Evolutionary conservation across 129 eudicot species (phyloP).

Genomic region (Flaveria ramosissima): DNA sequence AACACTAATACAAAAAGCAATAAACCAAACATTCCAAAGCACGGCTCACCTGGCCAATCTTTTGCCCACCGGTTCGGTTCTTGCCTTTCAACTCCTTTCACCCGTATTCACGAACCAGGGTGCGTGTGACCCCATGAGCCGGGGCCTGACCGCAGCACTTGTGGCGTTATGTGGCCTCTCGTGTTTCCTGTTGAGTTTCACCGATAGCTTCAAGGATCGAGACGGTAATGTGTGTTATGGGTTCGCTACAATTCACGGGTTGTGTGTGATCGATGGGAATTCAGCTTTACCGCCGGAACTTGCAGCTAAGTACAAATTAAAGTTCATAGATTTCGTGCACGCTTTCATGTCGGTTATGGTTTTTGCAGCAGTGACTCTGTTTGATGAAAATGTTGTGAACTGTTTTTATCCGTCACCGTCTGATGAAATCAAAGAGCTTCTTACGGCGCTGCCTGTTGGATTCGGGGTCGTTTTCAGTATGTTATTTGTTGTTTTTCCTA

Average conservation of each 20-base stretch:
- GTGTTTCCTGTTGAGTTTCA: conserved; percentile 62
- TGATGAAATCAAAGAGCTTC: conserved; percentile 57
- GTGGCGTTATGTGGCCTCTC: conserved; percentile 71
- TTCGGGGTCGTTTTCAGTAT: conserved; percentile 76
- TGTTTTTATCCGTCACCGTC: conserved; percentile 87
- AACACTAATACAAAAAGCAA: conserved; percentile 67
- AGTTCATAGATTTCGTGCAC: conserved; percentile 70
- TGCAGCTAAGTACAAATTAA: conserved; percentile 56
- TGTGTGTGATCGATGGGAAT: conserved; percentile 89
- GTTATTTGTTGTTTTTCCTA: conserved; percentile 78
- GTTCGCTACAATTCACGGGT: conserved; percentile 60
- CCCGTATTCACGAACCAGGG: conserved; percentile 82
- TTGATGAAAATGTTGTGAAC: conserved; percentile 76
- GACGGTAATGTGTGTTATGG: conserved; percentile 72
- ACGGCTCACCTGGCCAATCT: conserved; percentile 80
- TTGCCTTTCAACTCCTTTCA: conserved; percentile 71
- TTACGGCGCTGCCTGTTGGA: conserved; percentile 62
- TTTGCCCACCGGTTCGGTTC: conserved; percentile 85
- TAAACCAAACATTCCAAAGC: conserved; percentile 87
- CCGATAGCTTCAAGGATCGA: conserved; percentile 81
- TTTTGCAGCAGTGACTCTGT: conserved; percentile 67
- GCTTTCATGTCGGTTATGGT: conserved; percentile 83
- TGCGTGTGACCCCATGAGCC: conserved; percentile 48
- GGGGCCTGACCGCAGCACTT: conserved; percentile 53
- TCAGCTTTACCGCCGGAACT: conserved; percentile 51